Evolutionary conservation across 768 basidiomycete genomes (phyloP).

Genomic region (Crassisporium funariophilum): DNA sequence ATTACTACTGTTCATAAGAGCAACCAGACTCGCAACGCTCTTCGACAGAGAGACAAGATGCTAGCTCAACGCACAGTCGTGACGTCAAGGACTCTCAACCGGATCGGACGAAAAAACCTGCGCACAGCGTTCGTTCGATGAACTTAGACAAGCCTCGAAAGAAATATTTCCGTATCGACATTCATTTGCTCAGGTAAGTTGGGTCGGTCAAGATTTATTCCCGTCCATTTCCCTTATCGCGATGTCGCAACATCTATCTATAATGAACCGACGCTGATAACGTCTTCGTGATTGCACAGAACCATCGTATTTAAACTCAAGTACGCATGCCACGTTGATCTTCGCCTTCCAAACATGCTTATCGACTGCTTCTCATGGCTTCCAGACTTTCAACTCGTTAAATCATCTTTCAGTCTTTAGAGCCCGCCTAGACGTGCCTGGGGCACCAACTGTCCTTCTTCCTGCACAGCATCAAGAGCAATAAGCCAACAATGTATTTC

Average conservation of each 20-base stretch:
- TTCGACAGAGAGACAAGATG: slow-evolving; percentile 6
- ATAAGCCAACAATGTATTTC: too few species aligned
- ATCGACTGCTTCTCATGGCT: too few species aligned
- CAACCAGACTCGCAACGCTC: slow-evolving; percentile 8
- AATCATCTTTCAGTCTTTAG: too few species aligned
- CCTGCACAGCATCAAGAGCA: too few species aligned
- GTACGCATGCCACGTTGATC: slow-evolving; percentile 6
- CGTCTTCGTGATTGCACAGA: slow-evolving; percentile 5
- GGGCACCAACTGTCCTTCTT: too few species aligned
- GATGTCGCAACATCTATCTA: background rate
- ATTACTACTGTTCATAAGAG: slow-evolving; percentile 3
- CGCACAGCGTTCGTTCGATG: background rate
- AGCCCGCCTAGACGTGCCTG: too few species aligned
- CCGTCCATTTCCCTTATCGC: slow-evolving; percentile 5
- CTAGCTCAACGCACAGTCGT: slow-evolving; percentile 6
- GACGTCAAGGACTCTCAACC: slow-evolving; percentile 7
- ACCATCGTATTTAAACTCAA: slow-evolving; percentile 18
- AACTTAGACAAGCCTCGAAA: slow-evolving; percentile 17
- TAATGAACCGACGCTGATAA: background rate
- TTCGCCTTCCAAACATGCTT: too few species aligned
- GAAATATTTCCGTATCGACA: slow-evolving; percentile 25
- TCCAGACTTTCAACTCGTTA: too few species aligned
- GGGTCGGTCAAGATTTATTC: background rate
- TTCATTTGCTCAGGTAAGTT: slow-evolving; percentile 25
- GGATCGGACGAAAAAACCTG: background rate